Percentiles rank a stretch among this genome's conserved stretches.
Evolutionary conservation across 441 rosid genomes (phyloP).

Genomic region (Populus tomentosa): DNA sequence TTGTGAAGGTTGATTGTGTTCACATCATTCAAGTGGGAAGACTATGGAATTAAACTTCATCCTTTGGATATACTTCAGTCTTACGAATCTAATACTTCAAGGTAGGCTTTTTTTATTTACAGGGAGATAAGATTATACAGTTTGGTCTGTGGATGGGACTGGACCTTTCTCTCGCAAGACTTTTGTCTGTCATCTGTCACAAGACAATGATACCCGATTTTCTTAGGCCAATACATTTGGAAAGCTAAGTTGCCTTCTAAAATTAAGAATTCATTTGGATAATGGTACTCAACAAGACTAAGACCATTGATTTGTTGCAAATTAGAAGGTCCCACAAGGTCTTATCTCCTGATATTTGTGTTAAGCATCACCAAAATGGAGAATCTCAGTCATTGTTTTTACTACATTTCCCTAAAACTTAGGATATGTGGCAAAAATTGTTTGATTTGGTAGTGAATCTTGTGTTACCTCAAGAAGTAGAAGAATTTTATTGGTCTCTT

Average conservation of each 20-base stretch:
- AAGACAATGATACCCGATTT: not conserved
- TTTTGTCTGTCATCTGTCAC: not conserved
- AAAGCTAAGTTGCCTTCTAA: not conserved
- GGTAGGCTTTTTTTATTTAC: not conserved
- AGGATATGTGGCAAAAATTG: not conserved
- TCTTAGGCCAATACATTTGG: not conserved
- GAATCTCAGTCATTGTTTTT: not conserved
- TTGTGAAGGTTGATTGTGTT: not conserved
- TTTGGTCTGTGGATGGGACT: not conserved
- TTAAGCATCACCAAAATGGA: not conserved
- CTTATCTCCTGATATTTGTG: not conserved
- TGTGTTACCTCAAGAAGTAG: not conserved
- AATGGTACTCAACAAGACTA: not conserved
- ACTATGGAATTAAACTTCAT: not conserved
- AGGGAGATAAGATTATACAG: not conserved
- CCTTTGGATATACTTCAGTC: not conserved
- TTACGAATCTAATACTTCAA: not conserved
- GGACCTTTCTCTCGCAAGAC: not conserved
- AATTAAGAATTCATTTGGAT: not conserved
- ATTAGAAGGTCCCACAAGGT: not conserved
- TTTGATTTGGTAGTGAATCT: not conserved
- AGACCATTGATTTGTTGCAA: not conserved
- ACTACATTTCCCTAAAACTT: not conserved
- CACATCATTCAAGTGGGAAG: not conserved
- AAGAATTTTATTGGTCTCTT: not conserved